Conservation (phyloP, 352 stramenopile species). For the Phytophthora fragariae region DNA sequence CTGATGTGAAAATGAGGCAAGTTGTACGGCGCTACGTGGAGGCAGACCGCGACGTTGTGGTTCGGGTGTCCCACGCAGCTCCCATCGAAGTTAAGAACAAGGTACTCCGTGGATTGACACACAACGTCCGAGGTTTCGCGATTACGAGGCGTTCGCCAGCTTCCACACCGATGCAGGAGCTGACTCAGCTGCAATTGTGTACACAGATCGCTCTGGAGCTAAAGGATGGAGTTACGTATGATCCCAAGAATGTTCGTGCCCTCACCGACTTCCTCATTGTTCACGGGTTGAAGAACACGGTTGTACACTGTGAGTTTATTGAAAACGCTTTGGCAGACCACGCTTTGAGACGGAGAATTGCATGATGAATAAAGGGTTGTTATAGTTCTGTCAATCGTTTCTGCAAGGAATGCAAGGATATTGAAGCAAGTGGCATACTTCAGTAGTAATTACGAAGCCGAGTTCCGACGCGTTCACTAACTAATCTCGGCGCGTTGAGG, state of each 20-base stretch:
- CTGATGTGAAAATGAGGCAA: constrained; percentile 34
- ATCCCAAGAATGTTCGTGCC: constrained; percentile 12
- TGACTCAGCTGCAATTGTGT: constrained; percentile 33
- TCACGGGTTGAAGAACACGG: constrained; percentile 25
- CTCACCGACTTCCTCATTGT: constrained; percentile 36
- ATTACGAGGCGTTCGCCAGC: constrained; percentile 26
- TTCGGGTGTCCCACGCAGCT: constrained; percentile 30
- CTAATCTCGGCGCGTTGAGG: not conserved
- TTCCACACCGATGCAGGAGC: constrained; percentile 11
- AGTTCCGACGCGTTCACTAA: not conserved
- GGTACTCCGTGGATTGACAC: constrained; percentile 29
- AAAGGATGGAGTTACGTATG: constrained; percentile 10
- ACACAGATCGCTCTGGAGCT: constrained; percentile 24
- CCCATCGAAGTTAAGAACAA: constrained; percentile 36
- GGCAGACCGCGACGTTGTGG: constrained; percentile 25
- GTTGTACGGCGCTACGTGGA: constrained; percentile 31
- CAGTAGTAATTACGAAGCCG: not conserved
- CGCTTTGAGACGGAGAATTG: constrained; percentile 14
- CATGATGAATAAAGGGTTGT: not conserved
- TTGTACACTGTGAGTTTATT: constrained; percentile 31
- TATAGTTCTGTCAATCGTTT: not conserved
- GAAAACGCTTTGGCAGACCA: constrained; percentile 31
- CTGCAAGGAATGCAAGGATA: not conserved
- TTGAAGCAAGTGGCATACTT: not conserved
- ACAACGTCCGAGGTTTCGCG: constrained; percentile 26